Base-by-base conservation (phyloP, 805 yeast species). In the Schwanniomyces polymorphus region DNA sequence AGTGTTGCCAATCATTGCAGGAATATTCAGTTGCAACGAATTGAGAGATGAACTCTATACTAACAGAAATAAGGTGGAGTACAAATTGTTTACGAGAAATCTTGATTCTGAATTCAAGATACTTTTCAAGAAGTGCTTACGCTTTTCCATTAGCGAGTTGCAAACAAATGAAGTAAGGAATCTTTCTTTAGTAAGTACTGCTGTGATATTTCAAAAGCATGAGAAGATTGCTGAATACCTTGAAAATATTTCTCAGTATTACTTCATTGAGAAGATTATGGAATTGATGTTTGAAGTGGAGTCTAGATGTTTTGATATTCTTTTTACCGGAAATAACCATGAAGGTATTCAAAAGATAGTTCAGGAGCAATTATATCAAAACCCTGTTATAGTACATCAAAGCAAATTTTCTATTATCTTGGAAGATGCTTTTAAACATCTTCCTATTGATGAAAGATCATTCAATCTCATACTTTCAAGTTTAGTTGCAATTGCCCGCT, bases 341-440 rank as follows among this genome's bases (percentile, higher is more conserved):
- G 54, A 52, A 5, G 46, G 52, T 9, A 18, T 47, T n/a, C 59
- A 55, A 12, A 46, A 48, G 12, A 25, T 31, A 14, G 21, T 57
- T 5, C 44, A 45, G 9, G 43, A 43, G 17, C 46, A 50, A 11
- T 51, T 64, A 2, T 40, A 55, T 12, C 65, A 56, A 46, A 57
- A 57, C 27, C 85, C 86, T 0, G 73, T 74, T 1, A 49, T 77
- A 26, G 77, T 74, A 46, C 80, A 80, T 51, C 54, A 82, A 38
- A 81, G 73, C 56, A 66, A 75, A 40, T 50, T 83, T 17, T 73
- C 86, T 0, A 69, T 72, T 40, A 53, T 83, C 2, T 53, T 77
- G 33, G 79, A 76, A 46, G 62, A 61, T 10, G 67, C 65, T 44
- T 57, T 70, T 26, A 45, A 51, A n/a, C 41, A 45, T 3, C 51